Evolutionary conservation across 164 flowering plant species (phyloP), one percentile per base, ranked within the genome.

Genomic region (Pachysandra terminalis): DNA sequence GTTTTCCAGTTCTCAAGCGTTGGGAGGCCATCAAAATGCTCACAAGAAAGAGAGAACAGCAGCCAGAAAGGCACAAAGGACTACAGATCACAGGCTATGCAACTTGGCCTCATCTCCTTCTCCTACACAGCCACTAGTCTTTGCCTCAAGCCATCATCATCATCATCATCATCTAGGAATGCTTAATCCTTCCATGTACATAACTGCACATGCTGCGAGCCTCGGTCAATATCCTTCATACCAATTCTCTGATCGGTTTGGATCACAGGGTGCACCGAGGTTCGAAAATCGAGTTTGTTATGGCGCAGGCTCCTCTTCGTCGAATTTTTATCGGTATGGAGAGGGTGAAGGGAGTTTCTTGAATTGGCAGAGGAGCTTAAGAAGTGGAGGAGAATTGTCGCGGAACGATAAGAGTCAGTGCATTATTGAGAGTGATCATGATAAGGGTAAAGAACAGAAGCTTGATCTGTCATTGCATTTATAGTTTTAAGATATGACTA

Each of bases 21-120:
- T 93, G 51, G 98, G 98, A 22, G 98, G 98, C 16, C 98, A 93
- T 65, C 98, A 93, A 65, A 93, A 93, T 65, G 98, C 98, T 3
- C 98, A 93, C 82, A 90, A 88, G 79, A 92, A 88, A 69, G 98
- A 92, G 56, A 85, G 98, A 69, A 80, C 71, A 0, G 91, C 91
- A 0, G 90, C 93, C 13, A 82, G 91, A 55, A 93, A 85, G 68
- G 90, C 84, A 37, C 90, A 87, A 64, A 80, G 91, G 35, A 84
- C 77, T 16, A 75, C 86, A 12, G 82, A 81, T 25, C 77, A 77
- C 37, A 70, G 80, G 41, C 62, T 71, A 10, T 66, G 25, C 63
- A 71, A 27, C 53, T 61, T 78, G 70, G 66, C 79, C 10, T 59
- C 80, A n/a, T 32, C 37, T 32, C 37, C 7, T 32, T 32, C 75